Conservation (phyloP, 345 rosid genomes). For the Syzygium aqueum region DNA sequence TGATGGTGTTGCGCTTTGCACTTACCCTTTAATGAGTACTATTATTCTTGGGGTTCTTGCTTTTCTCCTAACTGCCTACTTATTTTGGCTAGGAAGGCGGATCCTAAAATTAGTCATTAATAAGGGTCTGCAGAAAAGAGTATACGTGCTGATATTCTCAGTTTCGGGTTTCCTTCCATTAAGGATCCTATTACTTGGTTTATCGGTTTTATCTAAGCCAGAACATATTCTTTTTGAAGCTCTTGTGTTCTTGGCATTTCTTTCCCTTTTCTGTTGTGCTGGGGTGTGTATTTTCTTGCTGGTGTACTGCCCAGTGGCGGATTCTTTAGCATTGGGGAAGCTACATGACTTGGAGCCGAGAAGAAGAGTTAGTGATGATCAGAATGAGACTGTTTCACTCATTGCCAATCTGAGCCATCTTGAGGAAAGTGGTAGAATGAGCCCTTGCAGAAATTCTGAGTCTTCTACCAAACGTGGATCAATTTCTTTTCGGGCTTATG, state of each 20-base stretch:
- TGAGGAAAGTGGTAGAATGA: constrained; percentile 33
- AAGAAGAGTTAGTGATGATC: constrained; percentile 37
- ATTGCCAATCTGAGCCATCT: constrained; percentile 39
- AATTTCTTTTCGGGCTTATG: constrained; percentile 45
- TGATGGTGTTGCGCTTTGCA: constrained; percentile 47
- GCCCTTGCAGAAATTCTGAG: constrained; percentile 50
- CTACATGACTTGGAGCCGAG: constrained; percentile 51
- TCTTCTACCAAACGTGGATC: constrained; percentile 56
- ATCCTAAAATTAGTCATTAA: constrained; percentile 83
- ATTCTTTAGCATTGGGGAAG: constrained; percentile 80
- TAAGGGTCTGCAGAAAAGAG: constrained; percentile 86
- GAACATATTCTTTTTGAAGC: constrained; percentile 68
- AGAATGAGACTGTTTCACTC: constrained; percentile 46
- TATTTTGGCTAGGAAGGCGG: constrained; percentile 89
- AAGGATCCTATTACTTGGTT: constrained; percentile 76
- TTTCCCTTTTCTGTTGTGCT: constrained; percentile 60
- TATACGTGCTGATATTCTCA: constrained; percentile 68
- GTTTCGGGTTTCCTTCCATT: constrained; percentile 79
- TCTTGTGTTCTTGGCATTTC: constrained; percentile 71
- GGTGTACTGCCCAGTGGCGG: constrained; percentile 82
- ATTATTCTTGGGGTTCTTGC: constrained; percentile 77
- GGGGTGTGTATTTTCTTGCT: constrained; percentile 75
- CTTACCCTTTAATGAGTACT: constrained; percentile 85
- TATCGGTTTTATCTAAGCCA: constrained; percentile 65
- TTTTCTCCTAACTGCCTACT: constrained; percentile 51